Percentiles rank a stretch among this genome's conserved stretches.
Conservation (phyloP, 2,329 filamentous ascomycete genomes). For the Pseudogymnoascus sp. region DNA sequence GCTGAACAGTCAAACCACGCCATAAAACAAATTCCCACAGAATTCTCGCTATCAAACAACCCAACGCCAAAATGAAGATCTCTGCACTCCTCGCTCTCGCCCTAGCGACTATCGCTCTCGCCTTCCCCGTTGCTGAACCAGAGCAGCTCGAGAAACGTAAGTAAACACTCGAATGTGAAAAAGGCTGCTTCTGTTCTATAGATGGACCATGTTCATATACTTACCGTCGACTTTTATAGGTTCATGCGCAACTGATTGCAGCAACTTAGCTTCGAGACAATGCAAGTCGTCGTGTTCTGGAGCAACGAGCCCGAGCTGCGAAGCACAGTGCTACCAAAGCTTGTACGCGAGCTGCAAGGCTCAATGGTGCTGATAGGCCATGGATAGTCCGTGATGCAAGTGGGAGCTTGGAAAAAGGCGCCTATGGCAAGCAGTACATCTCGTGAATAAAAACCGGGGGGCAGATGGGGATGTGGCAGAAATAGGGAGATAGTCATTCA, state of each 20-base stretch:
- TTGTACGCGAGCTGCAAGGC: background rate
- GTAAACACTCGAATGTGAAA: background rate
- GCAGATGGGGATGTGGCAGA: background rate
- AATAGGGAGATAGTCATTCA: background rate
- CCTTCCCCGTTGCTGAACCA: background rate
- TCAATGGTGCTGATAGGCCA: background rate
- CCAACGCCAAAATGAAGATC: background rate
- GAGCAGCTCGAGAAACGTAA: conserved; percentile 3
- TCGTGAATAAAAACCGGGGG: background rate
- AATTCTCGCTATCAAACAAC: background rate
- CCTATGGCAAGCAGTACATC: background rate
- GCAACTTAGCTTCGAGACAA: background rate
- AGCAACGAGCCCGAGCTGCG: background rate
- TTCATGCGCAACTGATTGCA: conserved; percentile 9
- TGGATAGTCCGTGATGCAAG: background rate
- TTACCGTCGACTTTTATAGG: background rate
- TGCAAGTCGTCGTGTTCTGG: background rate
- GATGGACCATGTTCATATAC: background rate
- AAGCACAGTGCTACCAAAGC: background rate
- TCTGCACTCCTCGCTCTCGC: background rate
- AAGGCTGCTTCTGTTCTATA: background rate
- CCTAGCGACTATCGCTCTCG: background rate
- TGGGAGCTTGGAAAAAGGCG: background rate
- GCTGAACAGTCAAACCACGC: background rate
- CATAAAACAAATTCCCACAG: background rate